Evolutionary conservation across 805 yeast genomes (phyloP), one percentile per base, ranked within the genome.

Genomic region (Myxozyma monticola): DNA sequence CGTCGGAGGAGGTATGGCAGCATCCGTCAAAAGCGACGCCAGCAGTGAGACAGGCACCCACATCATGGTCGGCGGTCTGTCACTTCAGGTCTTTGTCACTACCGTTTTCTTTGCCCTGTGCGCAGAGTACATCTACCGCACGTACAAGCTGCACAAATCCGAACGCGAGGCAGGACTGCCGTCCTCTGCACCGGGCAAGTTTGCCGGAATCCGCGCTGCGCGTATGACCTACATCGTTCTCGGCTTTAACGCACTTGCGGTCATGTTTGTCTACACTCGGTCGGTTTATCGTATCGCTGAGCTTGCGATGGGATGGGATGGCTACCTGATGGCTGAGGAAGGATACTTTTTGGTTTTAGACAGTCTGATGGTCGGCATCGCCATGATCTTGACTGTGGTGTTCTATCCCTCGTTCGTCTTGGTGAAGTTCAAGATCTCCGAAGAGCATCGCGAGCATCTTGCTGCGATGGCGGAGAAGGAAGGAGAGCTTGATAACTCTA

Each of bases 21-120:
- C 66, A 1, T 73, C 79, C 0, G 64, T 75, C 5, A 54, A 66
- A 7, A 42, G 45, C 2, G 62, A 62, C 36, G 63, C 68, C 12
- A 60, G 63, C 35, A 61, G 77, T 1, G 59, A 37, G 2, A 35
- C 49, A 1, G 91, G 91, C n/a, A 74, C 85, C 1, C 73, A 81
- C 62, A 66, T 84, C 42, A 85, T 88, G 83, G 77, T 87, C 40
- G 90, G 77, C 1, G 96, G 96, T 6, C 73, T 89, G 42, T 84
- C 83, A 0, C 74, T 84, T 61, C 96, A 89, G 68, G 90, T 87
- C 4, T 67, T 76, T 4, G 76, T 87, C 3, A 84, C 89, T 84
- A 60, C 76, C 1, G 47, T 81, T 1, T 89, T 86, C 65, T 65
- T 82, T 15, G 10, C 34, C 10, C 29, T 42, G 6, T 45, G 47